phyloP scores from a whole-genome alignment of 805 yeast genomes.

The Metschnikowia anglica region DNA sequence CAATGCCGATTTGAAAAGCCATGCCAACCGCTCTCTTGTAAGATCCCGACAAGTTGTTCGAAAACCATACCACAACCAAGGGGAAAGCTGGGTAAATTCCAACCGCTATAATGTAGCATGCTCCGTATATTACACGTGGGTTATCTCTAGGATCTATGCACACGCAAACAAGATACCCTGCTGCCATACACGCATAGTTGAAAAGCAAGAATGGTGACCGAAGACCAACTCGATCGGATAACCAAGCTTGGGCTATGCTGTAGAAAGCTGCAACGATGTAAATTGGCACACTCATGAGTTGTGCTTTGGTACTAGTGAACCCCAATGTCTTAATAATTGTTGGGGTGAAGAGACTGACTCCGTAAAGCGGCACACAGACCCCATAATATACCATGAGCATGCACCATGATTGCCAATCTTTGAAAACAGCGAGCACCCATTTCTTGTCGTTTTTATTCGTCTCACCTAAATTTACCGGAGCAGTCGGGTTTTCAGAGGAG shows the following conservation, averaged over 20 bases:
- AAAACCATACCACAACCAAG: conserved; percentile 32
- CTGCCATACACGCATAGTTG: conserved; percentile 25
- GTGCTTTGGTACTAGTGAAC: conserved; percentile 39
- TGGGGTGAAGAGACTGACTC: conserved; percentile 43
- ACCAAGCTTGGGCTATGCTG: conserved; percentile 27
- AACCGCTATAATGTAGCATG: conserved; percentile 29
- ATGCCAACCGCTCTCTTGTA: conserved; percentile 39
- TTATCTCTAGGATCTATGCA: conserved; percentile 21
- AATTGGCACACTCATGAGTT: conserved; percentile 46
- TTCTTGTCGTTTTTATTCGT: conserved; percentile 11
- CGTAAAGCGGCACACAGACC: conserved; percentile 33
- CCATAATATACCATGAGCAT: conserved; percentile 29
- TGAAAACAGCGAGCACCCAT: conserved; percentile 21
- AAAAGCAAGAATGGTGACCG: conserved; percentile 31
- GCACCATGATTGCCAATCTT: conserved; percentile 29
- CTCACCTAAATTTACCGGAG: conserved; percentile 12
- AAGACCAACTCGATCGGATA: conserved; percentile 25
- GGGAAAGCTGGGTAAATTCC: conserved; percentile 34
- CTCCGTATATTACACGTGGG: conserved; percentile 31
- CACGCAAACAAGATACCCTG: conserved; percentile 32
- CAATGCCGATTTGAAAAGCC: conserved; percentile 40
- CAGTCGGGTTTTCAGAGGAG: not conserved
- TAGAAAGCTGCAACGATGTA: conserved; percentile 35
- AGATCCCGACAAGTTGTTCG: conserved; percentile 35
- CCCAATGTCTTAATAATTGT: conserved; percentile 45